These are phyloP conservation scores for Solanum etuberosum DNA, from an alignment of 257 asterid species.

Conservation along the genomic window DNA sequence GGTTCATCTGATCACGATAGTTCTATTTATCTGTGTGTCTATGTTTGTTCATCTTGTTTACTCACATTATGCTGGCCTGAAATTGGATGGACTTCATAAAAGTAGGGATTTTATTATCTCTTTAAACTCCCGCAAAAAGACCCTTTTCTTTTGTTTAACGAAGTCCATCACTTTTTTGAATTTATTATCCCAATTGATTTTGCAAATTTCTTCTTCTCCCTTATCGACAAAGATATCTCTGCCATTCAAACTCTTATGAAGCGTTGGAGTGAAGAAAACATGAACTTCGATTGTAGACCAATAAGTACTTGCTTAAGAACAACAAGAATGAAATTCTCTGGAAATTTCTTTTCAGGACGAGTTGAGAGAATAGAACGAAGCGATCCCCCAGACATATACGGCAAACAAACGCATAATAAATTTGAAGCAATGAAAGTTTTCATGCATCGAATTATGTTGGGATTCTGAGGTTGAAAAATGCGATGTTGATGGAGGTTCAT, in stretches of 20 bases:
- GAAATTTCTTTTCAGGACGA: neutral
- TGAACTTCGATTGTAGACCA: neutral
- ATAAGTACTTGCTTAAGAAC: neutral
- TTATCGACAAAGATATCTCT: neutral
- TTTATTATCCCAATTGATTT: neutral
- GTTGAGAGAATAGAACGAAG: neutral
- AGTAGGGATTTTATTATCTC: too few species aligned
- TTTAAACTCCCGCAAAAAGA: too few species aligned
- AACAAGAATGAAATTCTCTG: neutral
- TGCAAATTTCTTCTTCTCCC: neutral
- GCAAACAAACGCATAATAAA: neutral
- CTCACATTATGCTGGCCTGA: neutral
- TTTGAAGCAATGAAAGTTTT: neutral
- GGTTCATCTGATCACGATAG: neutral
- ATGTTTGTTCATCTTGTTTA: neutral
- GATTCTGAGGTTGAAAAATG: neutral
- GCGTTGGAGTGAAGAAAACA: neutral
- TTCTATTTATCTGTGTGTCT: neutral
- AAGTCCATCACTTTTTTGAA: too few species aligned
- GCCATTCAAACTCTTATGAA: neutral
- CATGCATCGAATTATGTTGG: neutral
- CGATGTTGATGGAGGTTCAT: neutral
- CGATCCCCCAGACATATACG: neutral
- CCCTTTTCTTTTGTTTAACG: too few species aligned
- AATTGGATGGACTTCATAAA: neutral